Base-by-base conservation (phyloP, 495 filamentous ascomycete species). In the Talaromyces wortmannii region DNA sequence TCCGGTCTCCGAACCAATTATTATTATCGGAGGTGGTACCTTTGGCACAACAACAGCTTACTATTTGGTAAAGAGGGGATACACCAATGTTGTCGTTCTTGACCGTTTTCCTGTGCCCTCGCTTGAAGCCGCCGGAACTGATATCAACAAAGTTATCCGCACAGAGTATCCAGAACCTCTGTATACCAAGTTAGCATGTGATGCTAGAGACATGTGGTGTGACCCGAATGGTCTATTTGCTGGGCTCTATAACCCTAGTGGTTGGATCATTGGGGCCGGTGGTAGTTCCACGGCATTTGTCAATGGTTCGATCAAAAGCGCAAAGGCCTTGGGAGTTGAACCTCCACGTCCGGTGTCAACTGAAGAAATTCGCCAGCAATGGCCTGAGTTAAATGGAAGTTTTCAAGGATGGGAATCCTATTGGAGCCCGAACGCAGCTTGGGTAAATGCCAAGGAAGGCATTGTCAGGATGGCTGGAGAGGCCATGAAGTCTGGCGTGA, bases 1-100 rank as follows among this genome's bases (percentile, higher is more conserved):
- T 23, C 23, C 23, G 4, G 2, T 23, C 23, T 23, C 23, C 23
- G 23, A 23, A 23, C 23, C 23, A 4, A 23, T 23, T 23, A 23
- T 23, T 23, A 23, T 23, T 23, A 23, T 23, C 23, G 23, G 67
- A 7, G 66, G 55, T 3, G 75, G 75, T 8, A 77, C 73, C 10
- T 75, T 72, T 63, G 76, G 76, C 11, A 68, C 64, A 29, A 73
- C 71, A 11, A 76, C 73, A 3, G 77, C 76, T 6, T 65, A 77
- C 33, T 67, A 78, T 53, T 63, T 79, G 5, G 67, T 70, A 30
- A 68, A 76, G 11, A 63, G 70, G 36, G 75, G 75, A 30, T 75
- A 75, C 59, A 68, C 54, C 15, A 67, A 74, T 45, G 67, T 79
- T 32, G 73, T 67, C 8, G 75, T 78, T 13, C 65, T 77, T 11